Evolutionary conservation across 805 yeast species (phyloP), one percentile per base, ranked within the genome.

Genomic region (Priceomyces medius): DNA sequence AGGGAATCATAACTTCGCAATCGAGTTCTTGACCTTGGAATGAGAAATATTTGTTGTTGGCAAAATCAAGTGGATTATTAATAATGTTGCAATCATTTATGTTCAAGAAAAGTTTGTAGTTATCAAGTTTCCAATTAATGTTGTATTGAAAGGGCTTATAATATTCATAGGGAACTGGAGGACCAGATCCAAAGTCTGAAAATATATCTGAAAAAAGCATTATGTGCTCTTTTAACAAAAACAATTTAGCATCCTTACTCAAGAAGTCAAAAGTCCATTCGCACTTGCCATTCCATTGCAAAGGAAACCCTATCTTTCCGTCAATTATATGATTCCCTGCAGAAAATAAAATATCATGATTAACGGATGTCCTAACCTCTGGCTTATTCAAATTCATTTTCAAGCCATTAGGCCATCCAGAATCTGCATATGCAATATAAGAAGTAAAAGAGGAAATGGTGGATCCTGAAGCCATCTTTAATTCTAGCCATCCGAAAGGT

Each of bases 401-500:
- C 1, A 84, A 47, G 2, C 51, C 58, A 49, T 80, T 82, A 14
- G 68, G 67, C 71, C 76, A 83, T 0, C 97, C 76, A 1, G 46
- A 85, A 2, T 61, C 62, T 4, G 48, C 46, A 0, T 76, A 64
- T 0, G 93, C 79, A 6, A 79, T 63, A 46, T 79, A 71, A 0
- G 85, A 79, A 1, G 76, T 63, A 13, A 63, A 67, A 9, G 68
- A 58, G 2, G 69, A 54, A 1, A 83, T 53, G 0, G 70, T 68
- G 0, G 96, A 76, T 0, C 74, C 80, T 13, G 68, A 65, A 2
- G 71, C 72, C 31, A 82, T 63, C 45, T 81, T 83, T 14, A 88
- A 41, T 53, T 91, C 97, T 3, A 93, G 46, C 99, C 99, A 93
- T 0, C 97, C 98, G 66, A 85, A 93, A 1, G 96, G 85, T 36